Conservation (phyloP, 1,139 yeast genomes). For the Saccharomyces hybrid region DNA sequence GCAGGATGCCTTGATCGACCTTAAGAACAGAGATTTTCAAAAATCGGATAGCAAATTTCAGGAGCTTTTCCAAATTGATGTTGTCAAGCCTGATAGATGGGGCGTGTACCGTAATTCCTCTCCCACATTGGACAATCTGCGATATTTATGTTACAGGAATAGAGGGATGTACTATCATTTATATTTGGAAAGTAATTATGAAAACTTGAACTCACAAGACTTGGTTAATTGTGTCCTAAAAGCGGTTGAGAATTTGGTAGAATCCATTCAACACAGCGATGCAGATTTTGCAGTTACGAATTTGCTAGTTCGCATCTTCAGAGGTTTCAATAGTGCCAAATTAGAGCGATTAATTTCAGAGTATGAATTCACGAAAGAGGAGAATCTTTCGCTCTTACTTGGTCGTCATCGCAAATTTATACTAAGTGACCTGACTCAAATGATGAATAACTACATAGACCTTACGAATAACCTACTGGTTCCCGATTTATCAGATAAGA, state of each 20-base stretch:
- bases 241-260: slow-evolving; percentile 47
- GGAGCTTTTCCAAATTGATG: slow-evolving; percentile 59
- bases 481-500: not conserved
- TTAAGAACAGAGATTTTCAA: slow-evolving; percentile 42
- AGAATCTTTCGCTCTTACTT: slow-evolving; percentile 41
- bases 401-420: slow-evolving; percentile 29
- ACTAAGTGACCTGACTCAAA: slow-evolving; percentile 11
- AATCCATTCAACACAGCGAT: slow-evolving; percentile 53
- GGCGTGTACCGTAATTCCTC: slow-evolving; percentile 44
- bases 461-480: not conserved
- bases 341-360: slow-evolving; percentile 61
- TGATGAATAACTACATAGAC: slow-evolving; percentile 2
- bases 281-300: slow-evolving; percentile 51
- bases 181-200: slow-evolving; percentile 25
- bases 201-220: slow-evolving; percentile 16
- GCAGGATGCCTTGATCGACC: slow-evolving; percentile 59
- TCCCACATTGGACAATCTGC: slow-evolving; percentile 63
- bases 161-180: slow-evolving; percentile 65
- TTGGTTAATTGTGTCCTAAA: slow-evolving; percentile 33
- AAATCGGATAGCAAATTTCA: slow-evolving; percentile 53
- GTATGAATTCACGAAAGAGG: slow-evolving; percentile 44
- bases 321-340: slow-evolving; percentile 41
- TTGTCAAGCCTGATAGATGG: slow-evolving; percentile 47
- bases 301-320: slow-evolving; percentile 43
- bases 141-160: slow-evolving; percentile 75